Evolutionary conservation across 805 yeast species (phyloP).

Genomic region (Vanderwaltozyma yarrowii): DNA sequence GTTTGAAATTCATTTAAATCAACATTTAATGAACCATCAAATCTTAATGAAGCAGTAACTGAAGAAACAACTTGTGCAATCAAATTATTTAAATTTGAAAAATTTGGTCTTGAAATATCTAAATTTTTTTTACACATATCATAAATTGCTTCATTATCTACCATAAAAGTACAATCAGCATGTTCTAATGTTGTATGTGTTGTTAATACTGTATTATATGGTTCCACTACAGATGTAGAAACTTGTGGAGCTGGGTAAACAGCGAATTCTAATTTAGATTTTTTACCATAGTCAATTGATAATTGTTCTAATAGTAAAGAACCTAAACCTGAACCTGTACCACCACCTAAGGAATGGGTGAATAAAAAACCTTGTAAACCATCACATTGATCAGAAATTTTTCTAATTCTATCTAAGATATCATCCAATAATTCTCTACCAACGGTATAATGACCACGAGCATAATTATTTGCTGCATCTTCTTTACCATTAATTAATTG

Average conservation of each 20-base stretch:
- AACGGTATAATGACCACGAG: slow-evolving; percentile 97
- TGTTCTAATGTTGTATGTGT: slow-evolving; percentile 97
- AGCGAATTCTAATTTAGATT: slow-evolving; percentile 94
- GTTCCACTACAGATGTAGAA: slow-evolving; percentile 96
- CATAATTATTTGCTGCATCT: slow-evolving; percentile 98
- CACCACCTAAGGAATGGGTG: slow-evolving; percentile 98
- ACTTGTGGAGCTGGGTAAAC: slow-evolving; percentile 98
- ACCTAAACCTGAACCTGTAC: slow-evolving; percentile 98
- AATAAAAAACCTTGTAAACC: slow-evolving; percentile 96
- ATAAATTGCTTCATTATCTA: slow-evolving; percentile 97
- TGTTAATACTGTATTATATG: slow-evolving; percentile 93
- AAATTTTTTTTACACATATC: slow-evolving; percentile 96
- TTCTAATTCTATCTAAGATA: slow-evolving; percentile 89
- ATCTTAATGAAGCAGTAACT: slow-evolving; percentile 96
- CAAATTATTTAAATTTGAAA: slow-evolving; percentile 76
- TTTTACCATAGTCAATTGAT: slow-evolving; percentile 87
- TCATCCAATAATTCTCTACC: slow-evolving; percentile 94
- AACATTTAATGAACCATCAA: slow-evolving; percentile 94
- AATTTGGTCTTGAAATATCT: slow-evolving; percentile 86
- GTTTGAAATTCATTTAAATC: slow-evolving; percentile 98
- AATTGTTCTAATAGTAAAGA: slow-evolving; percentile 86
- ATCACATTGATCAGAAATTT: slow-evolving; percentile 93
- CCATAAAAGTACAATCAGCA: slow-evolving; percentile 99
- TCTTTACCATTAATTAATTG: slow-evolving; percentile 95
- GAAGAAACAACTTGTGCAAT: slow-evolving; percentile 98